These are phyloP conservation scores for Urtica urens DNA, from an alignment of 306 rosid species.

Conservation along the genomic window DNA sequence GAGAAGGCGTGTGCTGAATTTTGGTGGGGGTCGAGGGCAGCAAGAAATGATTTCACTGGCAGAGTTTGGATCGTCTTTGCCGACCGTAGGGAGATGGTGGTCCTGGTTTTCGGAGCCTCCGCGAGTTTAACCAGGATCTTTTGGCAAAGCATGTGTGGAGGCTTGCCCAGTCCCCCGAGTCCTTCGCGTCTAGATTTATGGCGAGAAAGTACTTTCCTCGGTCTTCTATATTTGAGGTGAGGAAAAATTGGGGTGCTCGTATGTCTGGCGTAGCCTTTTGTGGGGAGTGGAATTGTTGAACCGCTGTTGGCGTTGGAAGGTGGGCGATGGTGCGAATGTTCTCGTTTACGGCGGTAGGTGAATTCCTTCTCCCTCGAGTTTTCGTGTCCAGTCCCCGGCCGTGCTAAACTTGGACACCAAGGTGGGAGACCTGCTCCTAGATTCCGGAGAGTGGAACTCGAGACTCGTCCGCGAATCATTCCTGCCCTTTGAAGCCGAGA, in stretches of 20 bases:
- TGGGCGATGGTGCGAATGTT: neutral
- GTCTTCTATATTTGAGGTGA: neutral
- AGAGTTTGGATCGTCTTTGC: neutral
- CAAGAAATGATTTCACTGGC: neutral
- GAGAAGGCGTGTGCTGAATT: neutral
- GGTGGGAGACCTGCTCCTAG: neutral
- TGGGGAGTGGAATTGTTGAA: neutral
- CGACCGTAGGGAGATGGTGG: neutral
- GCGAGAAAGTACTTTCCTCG: neutral
- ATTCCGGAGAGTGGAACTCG: neutral
- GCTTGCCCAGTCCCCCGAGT: neutral
- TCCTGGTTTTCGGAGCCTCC: neutral
- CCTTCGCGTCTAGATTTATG: neutral
- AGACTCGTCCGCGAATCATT: neutral
- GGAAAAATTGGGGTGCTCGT: neutral
- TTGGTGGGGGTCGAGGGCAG: neutral
- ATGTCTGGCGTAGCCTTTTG: neutral
- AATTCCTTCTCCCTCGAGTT: neutral
- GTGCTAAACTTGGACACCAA: neutral
- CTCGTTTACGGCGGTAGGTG: no score
- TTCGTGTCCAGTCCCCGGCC: neutral
- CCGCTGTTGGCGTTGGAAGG: neutral
- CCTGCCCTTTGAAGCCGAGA: neutral
- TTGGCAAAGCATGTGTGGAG: neutral
- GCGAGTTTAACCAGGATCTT: neutral